phyloP scores from a whole-genome alignment of 768 basidiomycete species.

The Dendrothele bispora region DNA sequence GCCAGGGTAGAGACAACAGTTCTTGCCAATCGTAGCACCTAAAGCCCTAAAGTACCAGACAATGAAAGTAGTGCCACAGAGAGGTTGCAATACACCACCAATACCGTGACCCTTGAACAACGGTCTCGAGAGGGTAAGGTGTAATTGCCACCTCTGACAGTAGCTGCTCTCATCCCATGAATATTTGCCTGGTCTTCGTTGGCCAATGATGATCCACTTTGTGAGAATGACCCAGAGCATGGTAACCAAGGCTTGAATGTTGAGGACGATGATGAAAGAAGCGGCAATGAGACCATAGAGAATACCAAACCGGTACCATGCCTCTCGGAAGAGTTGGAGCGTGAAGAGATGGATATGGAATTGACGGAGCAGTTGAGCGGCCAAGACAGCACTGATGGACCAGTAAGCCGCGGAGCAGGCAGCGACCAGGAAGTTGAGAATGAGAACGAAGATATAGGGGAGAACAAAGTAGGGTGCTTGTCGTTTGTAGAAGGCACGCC shows the following conservation, averaged over 20 bases:
- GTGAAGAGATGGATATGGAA: conserved; percentile 28
- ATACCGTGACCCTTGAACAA: conserved; percentile 42
- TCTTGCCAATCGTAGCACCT: conserved; percentile 43
- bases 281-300: conserved; percentile 39
- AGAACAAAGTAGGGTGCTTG: conserved; percentile 26
- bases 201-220: conserved; percentile 45
- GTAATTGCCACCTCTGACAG: conserved; percentile 52
- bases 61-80: conserved; percentile 42
- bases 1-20: conserved; percentile 40
- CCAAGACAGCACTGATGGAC: conserved; percentile 26
- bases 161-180: conserved; percentile 49
- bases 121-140: conserved; percentile 35
- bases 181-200: conserved; percentile 35
- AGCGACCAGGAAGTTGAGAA: conserved; percentile 31
- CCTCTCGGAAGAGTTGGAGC: conserved; percentile 31
- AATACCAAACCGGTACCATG: conserved; percentile 39
- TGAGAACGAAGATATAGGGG: conserved; percentile 24
- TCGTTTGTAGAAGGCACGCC: conserved; percentile 28
- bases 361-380: conserved; percentile 26
- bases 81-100: conserved; percentile 37
- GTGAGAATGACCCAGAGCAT: conserved; percentile 40
- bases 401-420: conserved; percentile 24
- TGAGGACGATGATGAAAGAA: conserved; percentile 38
- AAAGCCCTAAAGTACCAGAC: conserved; percentile 45
- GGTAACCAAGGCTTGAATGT: conserved; percentile 34